These are phyloP conservation scores for Geosmithia putterillii DNA, from an alignment of 2,329 filamentous ascomycete genomes.

Conservation along the genomic window DNA sequence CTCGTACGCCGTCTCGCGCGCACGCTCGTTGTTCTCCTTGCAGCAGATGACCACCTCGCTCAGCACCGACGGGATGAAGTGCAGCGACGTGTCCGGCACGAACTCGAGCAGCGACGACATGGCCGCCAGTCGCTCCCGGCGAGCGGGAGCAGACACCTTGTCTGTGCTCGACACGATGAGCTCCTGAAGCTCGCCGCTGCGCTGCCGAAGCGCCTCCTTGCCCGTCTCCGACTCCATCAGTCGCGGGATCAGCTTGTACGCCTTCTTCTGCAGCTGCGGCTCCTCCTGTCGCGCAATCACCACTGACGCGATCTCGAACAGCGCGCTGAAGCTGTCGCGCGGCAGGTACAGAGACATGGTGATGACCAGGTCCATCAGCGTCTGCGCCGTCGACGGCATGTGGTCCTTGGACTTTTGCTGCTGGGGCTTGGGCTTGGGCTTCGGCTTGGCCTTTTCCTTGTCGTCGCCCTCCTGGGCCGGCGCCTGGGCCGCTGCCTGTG, in stretches of 20 bases:
- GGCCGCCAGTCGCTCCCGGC: slow-evolving; percentile 74
- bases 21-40: slow-evolving; percentile 96
- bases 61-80: slow-evolving; percentile 85
- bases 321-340: slow-evolving; percentile 66
- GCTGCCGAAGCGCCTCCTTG: slow-evolving; percentile 60
- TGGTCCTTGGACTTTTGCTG: slow-evolving; percentile 42
- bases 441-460: slow-evolving; percentile 49
- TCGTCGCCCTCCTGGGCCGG: slow-evolving; percentile 32
- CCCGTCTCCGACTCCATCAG: slow-evolving; percentile 73
- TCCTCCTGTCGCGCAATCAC: slow-evolving; percentile 75
- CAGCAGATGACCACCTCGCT: slow-evolving; percentile 92
- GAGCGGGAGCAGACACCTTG: slow-evolving; percentile 75
- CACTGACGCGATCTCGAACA: slow-evolving; percentile 78
- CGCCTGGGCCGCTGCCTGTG: no score
- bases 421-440: slow-evolving; percentile 32
- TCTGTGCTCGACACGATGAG: slow-evolving; percentile 69
- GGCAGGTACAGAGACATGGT: slow-evolving; percentile 92
- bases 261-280: slow-evolving; percentile 94
- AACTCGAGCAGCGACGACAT: slow-evolving; percentile 70
- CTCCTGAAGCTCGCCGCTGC: slow-evolving; percentile 68
- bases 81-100: slow-evolving; percentile 64
- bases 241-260: slow-evolving; percentile 92
- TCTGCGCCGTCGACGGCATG: slow-evolving; percentile 88
- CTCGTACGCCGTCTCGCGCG: slow-evolving; percentile 79
- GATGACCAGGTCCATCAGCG: slow-evolving; percentile 91